Evolutionary conservation across 139 green algal species (phyloP), one percentile per base, ranked within the genome.

Genomic region (Volvox reticuliferus): DNA sequence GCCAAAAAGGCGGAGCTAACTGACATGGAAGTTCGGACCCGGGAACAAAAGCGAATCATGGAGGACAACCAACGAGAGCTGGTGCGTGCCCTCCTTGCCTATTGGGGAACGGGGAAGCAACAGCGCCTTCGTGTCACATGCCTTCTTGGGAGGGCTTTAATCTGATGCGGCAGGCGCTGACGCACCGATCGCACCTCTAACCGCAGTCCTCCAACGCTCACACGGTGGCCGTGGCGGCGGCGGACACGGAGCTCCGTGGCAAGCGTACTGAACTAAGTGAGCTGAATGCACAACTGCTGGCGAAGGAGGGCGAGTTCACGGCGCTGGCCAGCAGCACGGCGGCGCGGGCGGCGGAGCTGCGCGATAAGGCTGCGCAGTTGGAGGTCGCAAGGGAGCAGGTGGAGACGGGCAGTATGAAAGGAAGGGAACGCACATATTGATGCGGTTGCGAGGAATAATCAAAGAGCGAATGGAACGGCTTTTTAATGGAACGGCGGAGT

Each of bases 261-360:
- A 90, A 90, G 86, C 71, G 73, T 0, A 22, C 86, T 0, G 86
- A 90, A 44, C 86, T 90, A 18, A 84, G 71, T 1, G 73, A 90
- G 73, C 30, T 89, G 21, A 77, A 28, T 44, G n/a, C 73, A 3
- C 5, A 21, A 69, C 50, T 90, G 73, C 86, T 88, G 36, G 30
- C 79, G 20, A 91, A 88, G 89, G 35, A 33, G 13, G 33, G 32
- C 55, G 87, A 93, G 87, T 91, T 92, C 69, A 83, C 88, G 36
- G 33, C 33, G 0, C 35, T 93, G 76, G 89, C 84, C 24, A 79
- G 32, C 65, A 89, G 50, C 35, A 63, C 93, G 36, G 79, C 91
- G 17, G 84, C 44, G 73, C 92, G 91, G 80, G 88, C 73, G 62
- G 88, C 85, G n/a, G 83, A 92, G 68, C 91, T 95, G 73, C 50